These are phyloP conservation scores for Fraxinus greggii DNA, from an alignment of 305 asterid genomes.

Conservation along the genomic window DNA sequence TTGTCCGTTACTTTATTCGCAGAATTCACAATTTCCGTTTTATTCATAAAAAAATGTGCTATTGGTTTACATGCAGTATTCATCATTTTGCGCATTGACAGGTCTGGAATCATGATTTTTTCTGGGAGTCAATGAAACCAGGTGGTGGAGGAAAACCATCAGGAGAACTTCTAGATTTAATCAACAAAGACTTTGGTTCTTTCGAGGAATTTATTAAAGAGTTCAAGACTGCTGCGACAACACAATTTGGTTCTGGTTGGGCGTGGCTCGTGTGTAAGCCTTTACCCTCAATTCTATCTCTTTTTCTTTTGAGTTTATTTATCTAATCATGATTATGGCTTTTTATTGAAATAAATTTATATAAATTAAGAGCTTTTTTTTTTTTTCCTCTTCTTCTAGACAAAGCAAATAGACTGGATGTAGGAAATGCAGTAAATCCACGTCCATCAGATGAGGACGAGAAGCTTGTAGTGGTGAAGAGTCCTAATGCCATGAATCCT, in stretches of 20 bases:
- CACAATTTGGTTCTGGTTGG: conserved; percentile 98
- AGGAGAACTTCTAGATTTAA: conserved; percentile 62
- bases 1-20: not conserved
- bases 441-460: conserved; percentile 77
- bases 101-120: conserved; percentile 97
- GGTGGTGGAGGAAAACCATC: conserved; percentile 94
- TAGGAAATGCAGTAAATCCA: conserved; percentile 79
- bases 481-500: conserved; percentile 94
- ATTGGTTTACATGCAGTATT: not conserved
- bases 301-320: not conserved
- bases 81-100: conserved; percentile 19
- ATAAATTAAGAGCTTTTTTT: conserved; percentile 1
- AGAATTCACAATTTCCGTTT: not conserved
- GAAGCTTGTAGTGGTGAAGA: conserved; percentile 82
- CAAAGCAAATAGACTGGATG: conserved; percentile 74
- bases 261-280: conserved; percentile 96
- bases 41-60: not conserved
- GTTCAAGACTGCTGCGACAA: conserved; percentile 83
- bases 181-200: conserved; percentile 91
- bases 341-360: not conserved
- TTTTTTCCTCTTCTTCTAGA: conserved; percentile 37
- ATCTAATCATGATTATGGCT: not conserved
- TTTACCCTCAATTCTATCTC: not conserved
- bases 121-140: conserved; percentile 96
- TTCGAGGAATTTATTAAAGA: conserved; percentile 68